Conservation (phyloP, 2,329 filamentous ascomycete species). For the Dothidotthia symphoricarpi region DNA sequence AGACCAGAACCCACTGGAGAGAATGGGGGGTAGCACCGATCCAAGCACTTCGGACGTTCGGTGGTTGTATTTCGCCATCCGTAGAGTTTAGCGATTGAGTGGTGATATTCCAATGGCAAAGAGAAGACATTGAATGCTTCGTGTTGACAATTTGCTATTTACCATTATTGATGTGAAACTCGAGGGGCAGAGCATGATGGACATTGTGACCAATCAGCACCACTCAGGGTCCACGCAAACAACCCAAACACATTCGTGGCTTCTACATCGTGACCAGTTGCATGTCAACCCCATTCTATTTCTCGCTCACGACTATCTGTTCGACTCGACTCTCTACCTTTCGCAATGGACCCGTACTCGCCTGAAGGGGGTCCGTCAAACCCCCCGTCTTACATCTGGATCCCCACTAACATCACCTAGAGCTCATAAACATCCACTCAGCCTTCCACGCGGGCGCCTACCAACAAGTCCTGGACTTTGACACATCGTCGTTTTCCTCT, state of each 20-base stretch:
- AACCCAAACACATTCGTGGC: slow-evolving; percentile 36
- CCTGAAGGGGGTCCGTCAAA: slow-evolving; percentile 57
- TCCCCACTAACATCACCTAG: slow-evolving; percentile 40
- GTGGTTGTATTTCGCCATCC: slow-evolving; percentile 28
- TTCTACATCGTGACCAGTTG: slow-evolving; percentile 22
- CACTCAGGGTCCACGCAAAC: slow-evolving; percentile 25
- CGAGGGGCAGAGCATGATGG: no score
- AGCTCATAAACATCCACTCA: slow-evolving; percentile 66
- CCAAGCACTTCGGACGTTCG: slow-evolving; percentile 26
- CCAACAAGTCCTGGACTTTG: slow-evolving; percentile 80
- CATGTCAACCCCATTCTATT: slow-evolving; percentile 5
- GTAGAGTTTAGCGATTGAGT: slow-evolving; percentile 14
- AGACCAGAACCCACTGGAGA: slow-evolving; percentile 23
- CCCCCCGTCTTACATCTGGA: not conserved
- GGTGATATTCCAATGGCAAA: not conserved
- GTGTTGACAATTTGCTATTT: no score
- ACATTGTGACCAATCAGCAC: slow-evolving; percentile 21
- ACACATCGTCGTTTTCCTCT: slow-evolving; percentile 72
- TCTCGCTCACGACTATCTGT: not conserved
- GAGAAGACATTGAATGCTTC: not conserved
- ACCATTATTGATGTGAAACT: no score
- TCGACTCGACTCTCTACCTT: not conserved
- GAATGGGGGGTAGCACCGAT: slow-evolving; percentile 12
- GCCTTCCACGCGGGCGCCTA: slow-evolving; percentile 77
- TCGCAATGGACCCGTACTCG: slow-evolving; percentile 58